Percentiles rank a stretch among this genome's conserved stretches.
phyloP scores from a whole-genome alignment of 2,329 filamentous ascomycete genomes.

The Aurifilum marmelostoma region DNA sequence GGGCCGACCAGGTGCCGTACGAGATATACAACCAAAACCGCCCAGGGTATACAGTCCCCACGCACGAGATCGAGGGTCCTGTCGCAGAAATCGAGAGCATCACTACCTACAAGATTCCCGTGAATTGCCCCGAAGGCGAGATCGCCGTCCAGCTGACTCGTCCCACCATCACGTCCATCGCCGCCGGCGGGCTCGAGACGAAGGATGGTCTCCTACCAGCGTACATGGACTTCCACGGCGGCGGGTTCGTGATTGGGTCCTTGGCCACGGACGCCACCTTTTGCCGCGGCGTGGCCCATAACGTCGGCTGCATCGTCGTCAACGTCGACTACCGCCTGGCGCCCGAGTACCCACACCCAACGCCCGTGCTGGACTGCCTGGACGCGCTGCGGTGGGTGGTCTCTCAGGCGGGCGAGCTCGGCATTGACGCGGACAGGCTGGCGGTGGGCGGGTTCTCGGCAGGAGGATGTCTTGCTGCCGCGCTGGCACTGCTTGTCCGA shows the following conservation, averaged over 20 bases:
- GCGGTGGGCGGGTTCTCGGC: conserved; percentile 25
- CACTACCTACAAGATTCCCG: conserved; percentile 15
- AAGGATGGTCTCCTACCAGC: conserved; percentile 17
- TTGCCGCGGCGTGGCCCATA: conserved; percentile 22
- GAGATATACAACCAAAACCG: conserved; percentile 27
- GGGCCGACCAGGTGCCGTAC: conserved; percentile 27
- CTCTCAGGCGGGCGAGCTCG: conserved; percentile 30
- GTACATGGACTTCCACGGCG: conserved; percentile 26
- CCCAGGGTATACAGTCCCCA: conserved; percentile 25
- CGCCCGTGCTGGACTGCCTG: conserved; percentile 21
- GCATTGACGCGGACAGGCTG: conserved; percentile 19
- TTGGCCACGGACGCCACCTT: conserved; percentile 21
- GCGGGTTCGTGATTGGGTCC: conserved; percentile 25
- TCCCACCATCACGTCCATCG: conserved; percentile 19
- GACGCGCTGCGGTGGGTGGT: conserved; percentile 37
- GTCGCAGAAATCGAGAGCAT: conserved; percentile 15
- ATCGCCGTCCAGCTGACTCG: conserved; percentile 20
- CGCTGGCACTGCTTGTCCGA: conserved; percentile 21
- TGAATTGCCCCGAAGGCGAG: conserved; percentile 19
- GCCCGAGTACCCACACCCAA: conserved; percentile 25
- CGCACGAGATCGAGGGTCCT: conserved; percentile 15
- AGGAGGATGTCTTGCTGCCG: conserved; percentile 24
- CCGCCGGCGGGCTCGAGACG: conserved; percentile 7
- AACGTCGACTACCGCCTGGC: conserved; percentile 26
- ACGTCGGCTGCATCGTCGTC: conserved; percentile 24